These are phyloP conservation scores for Phytophthora crassamura DNA, from an alignment of 352 stramenopile species.

Conservation along the genomic window DNA sequence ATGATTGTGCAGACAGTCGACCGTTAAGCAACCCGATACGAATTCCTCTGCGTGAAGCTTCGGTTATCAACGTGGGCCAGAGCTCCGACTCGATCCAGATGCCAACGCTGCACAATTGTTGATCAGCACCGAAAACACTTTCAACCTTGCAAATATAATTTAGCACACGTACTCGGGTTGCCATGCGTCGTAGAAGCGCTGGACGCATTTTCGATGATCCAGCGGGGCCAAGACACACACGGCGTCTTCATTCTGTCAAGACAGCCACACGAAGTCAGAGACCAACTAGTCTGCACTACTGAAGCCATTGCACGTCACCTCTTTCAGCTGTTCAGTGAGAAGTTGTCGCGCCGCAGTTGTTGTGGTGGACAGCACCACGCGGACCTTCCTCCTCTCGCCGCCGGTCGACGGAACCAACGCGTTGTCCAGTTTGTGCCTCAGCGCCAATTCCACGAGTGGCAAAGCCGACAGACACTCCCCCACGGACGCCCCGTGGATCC, in stretches of 20 bases:
- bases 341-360: conserved; percentile 65
- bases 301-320: conserved; percentile 6
- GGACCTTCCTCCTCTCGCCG: conserved; percentile 23
- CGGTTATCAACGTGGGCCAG: conserved; percentile 76
- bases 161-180: conserved; percentile 51
- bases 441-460: conserved; percentile 61
- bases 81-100: conserved; percentile 86
- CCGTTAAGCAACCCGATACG: conserved; percentile 71
- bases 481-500: conserved; percentile 81
- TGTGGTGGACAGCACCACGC: conserved; percentile 76
- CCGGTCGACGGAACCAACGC: conserved; percentile 8
- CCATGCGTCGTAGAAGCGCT: conserved; percentile 71
- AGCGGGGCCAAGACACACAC: conserved; percentile 74
- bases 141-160: not conserved
- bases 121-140: not conserved
- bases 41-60: conserved; percentile 55
- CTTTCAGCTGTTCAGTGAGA: conserved; percentile 28
- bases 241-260: conserved; percentile 28
- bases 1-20: conserved; percentile 62
- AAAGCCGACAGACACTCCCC: conserved; percentile 77
- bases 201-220: conserved; percentile 56
- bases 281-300: too few species aligned
- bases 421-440: conserved; percentile 27
- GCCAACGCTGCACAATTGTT: conserved; percentile 44
- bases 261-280: too few species aligned